Base-by-base conservation (phyloP, 2,329 filamentous ascomycete species). In the Chrysosphaeria jannelii region DNA sequence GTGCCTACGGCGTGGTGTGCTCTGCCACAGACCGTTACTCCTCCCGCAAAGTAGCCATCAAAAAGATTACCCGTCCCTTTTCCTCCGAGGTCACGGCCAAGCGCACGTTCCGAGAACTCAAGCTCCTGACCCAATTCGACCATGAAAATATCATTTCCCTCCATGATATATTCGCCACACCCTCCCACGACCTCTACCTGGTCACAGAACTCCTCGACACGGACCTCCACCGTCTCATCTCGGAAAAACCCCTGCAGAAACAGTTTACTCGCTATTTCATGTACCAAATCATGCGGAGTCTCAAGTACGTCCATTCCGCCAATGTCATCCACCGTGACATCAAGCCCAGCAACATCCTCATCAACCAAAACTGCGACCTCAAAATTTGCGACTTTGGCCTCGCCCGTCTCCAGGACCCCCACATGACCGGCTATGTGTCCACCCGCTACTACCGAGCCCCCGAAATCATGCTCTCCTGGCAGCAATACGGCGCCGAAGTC, bases 21-120 rank as follows among this genome's bases (percentile, higher is more conserved):
- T 93, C 85, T 33, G 85, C 85, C 28, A 81, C 78, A 50, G 85
- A 97, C 46, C 79, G 93, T 53, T 76, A 97, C 47, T 93, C 85
- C 29, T 74, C 63, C 44, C 79, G 91, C 47, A 78, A 79, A 47
- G 85, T 97, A 30, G 85, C 85, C 29, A 79, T 97, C 43, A 97
- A 97, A 62, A 97, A 97, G 63, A 97, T 97, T 42, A 93, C 97
- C 81, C 97, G 93, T 56, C 85, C 85, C 7, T 97, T 97, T 50
- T 91, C 79, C 57, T 97, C 85, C n/a, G 79, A 85, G 1, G 85
- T 97, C 28, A 57, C 97, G 22, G 85, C 85, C 28, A 97, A 97
- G 56, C 64, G 85, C 42, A 97, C 85, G 34, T 97, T 97, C 46
- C 68, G 85, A 40, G 85, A 97, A 47, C 53, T 97, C 42, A 97